Evolutionary conservation across 163 green algal species (phyloP).

Genomic region (Prototheca cutis): DNA sequence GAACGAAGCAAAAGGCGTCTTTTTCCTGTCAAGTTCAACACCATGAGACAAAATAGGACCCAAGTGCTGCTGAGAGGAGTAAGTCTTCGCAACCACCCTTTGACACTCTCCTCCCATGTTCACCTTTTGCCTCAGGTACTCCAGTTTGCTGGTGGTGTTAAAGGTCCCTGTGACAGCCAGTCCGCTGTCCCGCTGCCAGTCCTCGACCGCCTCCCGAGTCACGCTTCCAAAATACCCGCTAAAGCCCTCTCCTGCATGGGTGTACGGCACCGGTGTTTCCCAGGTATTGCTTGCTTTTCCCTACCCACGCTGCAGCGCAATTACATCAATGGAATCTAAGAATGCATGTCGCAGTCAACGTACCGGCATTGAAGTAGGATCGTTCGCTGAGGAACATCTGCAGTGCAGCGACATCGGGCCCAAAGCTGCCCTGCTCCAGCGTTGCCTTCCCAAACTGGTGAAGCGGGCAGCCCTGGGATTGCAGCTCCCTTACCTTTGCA

Average conservation of each 20-base stretch:
- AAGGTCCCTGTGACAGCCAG: constrained; percentile 15
- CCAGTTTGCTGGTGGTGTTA: constrained; percentile 12
- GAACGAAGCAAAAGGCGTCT: no score
- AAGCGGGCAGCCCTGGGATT: constrained; percentile 6
- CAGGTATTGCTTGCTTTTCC: no score
- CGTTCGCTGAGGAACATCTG: constrained; percentile 19
- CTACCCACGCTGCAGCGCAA: no score
- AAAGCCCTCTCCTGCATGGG: constrained; percentile 7
- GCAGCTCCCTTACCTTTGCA: constrained; percentile 6
- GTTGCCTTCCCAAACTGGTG: constrained; percentile 19
- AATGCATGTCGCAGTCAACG: no score
- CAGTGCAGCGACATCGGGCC: constrained; percentile 15
- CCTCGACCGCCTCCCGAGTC: constrained; percentile 20
- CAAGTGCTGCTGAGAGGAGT: no score
- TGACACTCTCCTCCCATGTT: neutral
- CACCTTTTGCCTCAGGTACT: constrained; percentile 16
- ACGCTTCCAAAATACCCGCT: constrained; percentile 24
- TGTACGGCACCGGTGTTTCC: no score
- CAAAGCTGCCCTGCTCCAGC: constrained; percentile 14
- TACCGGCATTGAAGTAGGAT: constrained; percentile 11
- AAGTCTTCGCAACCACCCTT: no score
- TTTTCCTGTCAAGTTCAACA: no score
- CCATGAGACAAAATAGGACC: no score
- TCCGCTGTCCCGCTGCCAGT: constrained; percentile 25
- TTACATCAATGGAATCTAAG: no score